A percentile compares a stretch with the other conserved stretches of the same genome.
Evolutionary conservation across 768 basidiomycete genomes (phyloP).

Genomic region (Nidularia sp.): DNA sequence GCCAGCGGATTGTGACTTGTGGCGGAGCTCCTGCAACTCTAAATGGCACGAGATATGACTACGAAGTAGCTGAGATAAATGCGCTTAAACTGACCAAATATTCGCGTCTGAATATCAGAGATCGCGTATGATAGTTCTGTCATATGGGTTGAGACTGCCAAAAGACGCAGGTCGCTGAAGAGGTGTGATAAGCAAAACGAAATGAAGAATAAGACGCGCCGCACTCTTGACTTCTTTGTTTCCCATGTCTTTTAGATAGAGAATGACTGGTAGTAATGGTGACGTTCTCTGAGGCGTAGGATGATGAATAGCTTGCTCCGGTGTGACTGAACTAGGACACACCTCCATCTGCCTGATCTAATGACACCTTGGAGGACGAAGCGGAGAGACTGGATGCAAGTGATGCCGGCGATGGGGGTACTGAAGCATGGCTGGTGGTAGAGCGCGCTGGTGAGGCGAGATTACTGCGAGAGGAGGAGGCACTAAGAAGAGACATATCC

Average conservation of each 20-base stretch:
- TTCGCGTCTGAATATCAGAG: constrained; percentile 87
- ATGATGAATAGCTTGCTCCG: constrained; percentile 9
- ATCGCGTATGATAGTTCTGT: constrained; percentile 85
- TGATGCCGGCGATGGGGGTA: constrained; percentile 32
- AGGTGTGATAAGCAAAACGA: constrained; percentile 12
- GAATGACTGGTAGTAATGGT: constrained; percentile 61
- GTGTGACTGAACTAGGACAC: constrained; percentile 6
- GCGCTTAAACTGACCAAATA: constrained; percentile 56
- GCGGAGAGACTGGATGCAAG: constrained; percentile 28
- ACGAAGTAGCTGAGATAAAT: background rate
- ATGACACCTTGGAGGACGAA: constrained; percentile 53
- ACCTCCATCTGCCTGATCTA: constrained; percentile 66
- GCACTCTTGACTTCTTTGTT: constrained; percentile 65
- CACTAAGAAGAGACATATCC: constrained; percentile 28
- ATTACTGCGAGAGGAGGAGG: constrained; percentile 28
- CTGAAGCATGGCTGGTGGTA: constrained; percentile 21
- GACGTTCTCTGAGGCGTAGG: constrained; percentile 51
- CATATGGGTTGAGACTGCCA: constrained; percentile 81
- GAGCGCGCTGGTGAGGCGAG: constrained; percentile 26
- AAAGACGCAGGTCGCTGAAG: constrained; percentile 65
- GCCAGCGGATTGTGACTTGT: constrained; percentile 68
- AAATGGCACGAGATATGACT: constrained; percentile 3
- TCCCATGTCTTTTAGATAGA: constrained; percentile 41
- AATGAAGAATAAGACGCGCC: constrained; percentile 25
- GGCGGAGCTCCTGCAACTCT: constrained; percentile 93